Evolutionary conservation across 495 filamentous ascomycete species (phyloP).

Genomic region (Aspergillus panamensis): DNA sequence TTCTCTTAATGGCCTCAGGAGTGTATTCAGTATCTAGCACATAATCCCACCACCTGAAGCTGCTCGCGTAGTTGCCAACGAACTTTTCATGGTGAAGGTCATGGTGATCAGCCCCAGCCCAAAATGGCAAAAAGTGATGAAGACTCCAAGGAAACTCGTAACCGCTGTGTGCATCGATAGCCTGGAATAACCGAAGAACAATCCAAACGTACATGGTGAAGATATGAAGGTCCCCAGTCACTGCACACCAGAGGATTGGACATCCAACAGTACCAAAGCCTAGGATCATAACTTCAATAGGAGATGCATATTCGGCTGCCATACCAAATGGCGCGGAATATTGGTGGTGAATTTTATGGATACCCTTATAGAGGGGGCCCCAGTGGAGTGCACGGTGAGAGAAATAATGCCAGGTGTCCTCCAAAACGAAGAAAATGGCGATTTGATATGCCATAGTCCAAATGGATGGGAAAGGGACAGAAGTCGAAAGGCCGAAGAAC

Average conservation of each 20-base stretch:
- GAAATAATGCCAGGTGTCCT: constrained; percentile 99
- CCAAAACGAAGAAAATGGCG: constrained; percentile 88
- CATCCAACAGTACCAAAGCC: constrained; percentile 82
- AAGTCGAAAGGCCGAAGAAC: constrained; percentile 82
- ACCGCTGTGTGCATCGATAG: constrained; percentile 94
- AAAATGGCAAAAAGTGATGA: constrained; percentile 94
- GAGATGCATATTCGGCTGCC: constrained; percentile 95
- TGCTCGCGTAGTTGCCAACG: constrained; percentile 95
- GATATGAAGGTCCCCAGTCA: constrained; percentile 86
- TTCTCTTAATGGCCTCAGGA: constrained; percentile 77
- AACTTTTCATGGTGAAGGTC: constrained; percentile 96
- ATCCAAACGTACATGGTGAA: constrained; percentile 99
- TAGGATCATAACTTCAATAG: constrained; percentile 96
- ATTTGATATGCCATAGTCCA: constrained; percentile 91
- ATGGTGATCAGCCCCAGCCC: constrained; percentile 96
- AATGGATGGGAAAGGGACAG: constrained; percentile 81
- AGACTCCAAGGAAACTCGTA: constrained; percentile 98
- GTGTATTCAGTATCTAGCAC: constrained; percentile 89
- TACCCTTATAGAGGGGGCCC: constrained; percentile 86
- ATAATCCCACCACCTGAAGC: constrained; percentile 99
- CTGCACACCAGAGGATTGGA: constrained; percentile 79
- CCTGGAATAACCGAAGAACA: constrained; percentile 87
- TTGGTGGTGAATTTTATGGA: constrained; percentile 98
- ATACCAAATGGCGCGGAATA: constrained; percentile 97
- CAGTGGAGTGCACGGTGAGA: constrained; percentile 92